These are phyloP conservation scores for Paxillus involutus DNA, from an alignment of 768 basidiomycete species.

Conservation along the genomic window DNA sequence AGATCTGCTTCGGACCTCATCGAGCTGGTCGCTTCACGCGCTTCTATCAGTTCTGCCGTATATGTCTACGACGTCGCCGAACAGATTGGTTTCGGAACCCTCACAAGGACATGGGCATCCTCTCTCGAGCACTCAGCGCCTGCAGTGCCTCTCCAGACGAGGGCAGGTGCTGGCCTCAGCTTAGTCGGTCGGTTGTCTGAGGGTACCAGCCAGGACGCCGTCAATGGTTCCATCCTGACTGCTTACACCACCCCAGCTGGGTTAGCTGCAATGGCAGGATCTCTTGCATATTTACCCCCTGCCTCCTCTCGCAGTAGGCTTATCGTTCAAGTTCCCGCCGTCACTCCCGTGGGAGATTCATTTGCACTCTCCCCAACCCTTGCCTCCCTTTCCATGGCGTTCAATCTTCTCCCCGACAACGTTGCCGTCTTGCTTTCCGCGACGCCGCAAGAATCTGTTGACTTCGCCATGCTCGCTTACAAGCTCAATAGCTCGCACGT, in stretches of 20 bases:
- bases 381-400: slow-evolving; percentile 58
- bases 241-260: slow-evolving; percentile 85
- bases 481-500: slow-evolving; percentile 64
- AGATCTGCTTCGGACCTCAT: slow-evolving; percentile 59
- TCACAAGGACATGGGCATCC: slow-evolving; percentile 66
- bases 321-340: slow-evolving; percentile 80
- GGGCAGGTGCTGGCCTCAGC: slow-evolving; percentile 80
- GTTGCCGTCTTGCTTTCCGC: slow-evolving; percentile 80
- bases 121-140: slow-evolving; percentile 43
- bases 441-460: slow-evolving; percentile 78
- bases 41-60: slow-evolving; percentile 58
- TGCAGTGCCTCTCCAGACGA: slow-evolving; percentile 73
- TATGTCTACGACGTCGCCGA: slow-evolving; percentile 85
- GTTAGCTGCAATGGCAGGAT: slow-evolving; percentile 78
- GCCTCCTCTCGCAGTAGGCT: slow-evolving; percentile 65
- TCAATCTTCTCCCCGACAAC: slow-evolving; percentile 61
- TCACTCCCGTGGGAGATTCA: slow-evolving; percentile 60
- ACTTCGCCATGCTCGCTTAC: slow-evolving; percentile 79
- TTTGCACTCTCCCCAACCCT: slow-evolving; percentile 79
- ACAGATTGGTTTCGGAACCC: slow-evolving; percentile 76
- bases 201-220: slow-evolving; percentile 69
- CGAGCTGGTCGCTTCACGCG: slow-evolving; percentile 65
- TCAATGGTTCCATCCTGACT: slow-evolving; percentile 60
- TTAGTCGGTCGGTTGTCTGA: slow-evolving; percentile 79
- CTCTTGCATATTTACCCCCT: slow-evolving; percentile 69